phyloP scores from a whole-genome alignment of 78 protist species.

The Parvularia atlantis region DNA sequence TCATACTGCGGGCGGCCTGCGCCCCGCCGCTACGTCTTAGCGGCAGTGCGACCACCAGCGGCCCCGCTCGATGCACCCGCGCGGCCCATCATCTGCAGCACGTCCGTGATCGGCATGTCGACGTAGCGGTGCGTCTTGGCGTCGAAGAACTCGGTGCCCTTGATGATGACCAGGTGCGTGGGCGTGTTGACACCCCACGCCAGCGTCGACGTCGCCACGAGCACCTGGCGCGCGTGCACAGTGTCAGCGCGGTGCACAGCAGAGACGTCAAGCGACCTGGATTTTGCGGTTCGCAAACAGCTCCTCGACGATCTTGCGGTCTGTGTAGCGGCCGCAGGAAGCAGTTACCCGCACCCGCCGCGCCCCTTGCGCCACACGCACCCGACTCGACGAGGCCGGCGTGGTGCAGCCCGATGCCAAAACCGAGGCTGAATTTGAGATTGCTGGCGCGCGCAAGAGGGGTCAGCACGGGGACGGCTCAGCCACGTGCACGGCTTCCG shows the following conservation, averaged over 20 bases:
- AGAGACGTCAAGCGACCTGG: no score
- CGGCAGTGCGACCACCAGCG: no score
- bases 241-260: no score
- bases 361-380: not conserved
- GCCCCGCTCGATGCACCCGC: no score
- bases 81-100: slow-evolving; percentile 99
- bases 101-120: slow-evolving; percentile 93
- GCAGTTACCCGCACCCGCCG: slow-evolving; percentile 15
- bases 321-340: not conserved
- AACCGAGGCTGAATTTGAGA: slow-evolving; percentile 49
- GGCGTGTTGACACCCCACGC: slow-evolving; percentile 99
- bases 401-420: slow-evolving; percentile 98
- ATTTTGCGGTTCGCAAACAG: slow-evolving; percentile 54
- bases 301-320: slow-evolving; percentile 55
- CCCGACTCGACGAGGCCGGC: slow-evolving; percentile 90
- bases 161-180: slow-evolving; percentile 96
- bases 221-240: no score
- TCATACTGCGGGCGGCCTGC: slow-evolving; percentile 99
- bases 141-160: slow-evolving; percentile 89
- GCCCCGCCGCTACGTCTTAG: no score
- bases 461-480: not conserved
- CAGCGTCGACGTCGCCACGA: slow-evolving; percentile 95
- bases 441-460: not conserved
- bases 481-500: slow-evolving; percentile 7
- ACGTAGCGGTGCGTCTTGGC: slow-evolving; percentile 67